Base-by-base conservation (phyloP, 768 basidiomycete genomes). In the Cyathus striatus region DNA sequence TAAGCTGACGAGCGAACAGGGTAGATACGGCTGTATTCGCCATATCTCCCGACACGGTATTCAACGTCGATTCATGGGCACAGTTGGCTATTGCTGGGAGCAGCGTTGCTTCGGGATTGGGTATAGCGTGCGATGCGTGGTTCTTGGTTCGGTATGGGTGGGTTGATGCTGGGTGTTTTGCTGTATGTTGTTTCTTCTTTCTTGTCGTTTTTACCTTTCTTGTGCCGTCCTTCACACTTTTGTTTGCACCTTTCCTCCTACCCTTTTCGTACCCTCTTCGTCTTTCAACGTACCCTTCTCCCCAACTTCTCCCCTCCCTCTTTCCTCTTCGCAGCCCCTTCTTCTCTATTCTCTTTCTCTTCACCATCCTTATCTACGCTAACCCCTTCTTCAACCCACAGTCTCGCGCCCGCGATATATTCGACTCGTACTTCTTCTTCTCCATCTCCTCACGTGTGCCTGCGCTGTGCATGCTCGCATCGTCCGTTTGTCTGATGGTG, bases 391-490 rank as follows among this genome's bases (percentile, higher is more conserved):
- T 20, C 20, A n/a, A 14, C 39, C 18, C 13, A 17, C 57, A 81
- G 75, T 47, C 33, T 4, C 69, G 73, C 20, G 72, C 85, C 0
- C 58, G 53, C 6, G 85, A 85, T 52, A 47, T 86, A 23, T 82
- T 78, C 48, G 68, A 64, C 18, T 70, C 71, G 7, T 83, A 82
- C 57, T 66, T 83, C 44, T 86, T 85, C 65, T 88, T 88, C 58
- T 69, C 79, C 22, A 68, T 88, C 12, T 77, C 80, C 1, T 69
- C 84, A 5, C 74, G 83, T 17, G 62, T 85, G 10, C 86, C 85
- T 0, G 71, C 76, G 0, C 48, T 86, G 5, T 79, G 79, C 55
- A 76, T 81, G 66, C 69, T 83, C 42, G 45, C 68, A 23, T 76
- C 82, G 9, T 68, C 76, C 0, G 34, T 74, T n/a, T 65, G 79